phyloP scores from a whole-genome alignment of 257 asterid species.

The Euphrasia confusa region DNA sequence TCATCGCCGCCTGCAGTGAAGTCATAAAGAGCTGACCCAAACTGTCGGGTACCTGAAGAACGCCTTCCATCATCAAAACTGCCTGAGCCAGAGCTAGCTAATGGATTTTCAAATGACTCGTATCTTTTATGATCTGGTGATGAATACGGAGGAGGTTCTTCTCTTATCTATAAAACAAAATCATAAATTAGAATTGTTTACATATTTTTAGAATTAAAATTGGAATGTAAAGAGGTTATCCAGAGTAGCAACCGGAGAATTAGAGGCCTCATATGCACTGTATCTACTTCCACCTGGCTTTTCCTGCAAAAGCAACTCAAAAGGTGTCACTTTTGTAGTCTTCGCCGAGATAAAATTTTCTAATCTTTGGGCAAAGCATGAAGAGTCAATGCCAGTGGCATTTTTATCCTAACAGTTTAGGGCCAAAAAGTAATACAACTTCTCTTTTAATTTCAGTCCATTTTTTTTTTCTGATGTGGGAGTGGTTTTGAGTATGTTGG shows the following conservation, averaged over 20 bases:
- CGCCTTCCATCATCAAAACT: conserved; percentile 68
- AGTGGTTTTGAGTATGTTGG: background rate
- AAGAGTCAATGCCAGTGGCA: background rate
- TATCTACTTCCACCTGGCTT: conserved; percentile 62
- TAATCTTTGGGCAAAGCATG: conserved; percentile 4
- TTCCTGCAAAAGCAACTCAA: conserved; percentile 56
- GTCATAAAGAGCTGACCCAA: conserved; percentile 90
- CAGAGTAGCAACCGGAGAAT: conserved; percentile 61
- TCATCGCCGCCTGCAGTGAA: conserved; percentile 99
- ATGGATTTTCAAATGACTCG: conserved; percentile 89
- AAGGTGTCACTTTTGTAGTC: conserved; percentile 17
- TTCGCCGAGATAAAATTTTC: conserved; percentile 6
- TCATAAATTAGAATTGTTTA: conserved; percentile 23
- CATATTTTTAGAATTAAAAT: conserved; percentile 19
- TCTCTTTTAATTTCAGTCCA: background rate
- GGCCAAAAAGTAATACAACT: background rate
- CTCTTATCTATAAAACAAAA: conserved; percentile 61
- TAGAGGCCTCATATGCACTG: conserved; percentile 53
- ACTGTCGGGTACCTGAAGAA: conserved; percentile 70
- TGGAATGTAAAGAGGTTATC: conserved; percentile 16
- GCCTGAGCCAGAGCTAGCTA: conserved; percentile 69
- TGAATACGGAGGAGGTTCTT: conserved; percentile 99
- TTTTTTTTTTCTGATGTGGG: background rate
- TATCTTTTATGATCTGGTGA: conserved; percentile 74
- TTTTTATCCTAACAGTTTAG: background rate